Conservation (phyloP, 2,329 filamentous ascomycete species). For the Paecilomyces dactylethromorphus region DNA sequence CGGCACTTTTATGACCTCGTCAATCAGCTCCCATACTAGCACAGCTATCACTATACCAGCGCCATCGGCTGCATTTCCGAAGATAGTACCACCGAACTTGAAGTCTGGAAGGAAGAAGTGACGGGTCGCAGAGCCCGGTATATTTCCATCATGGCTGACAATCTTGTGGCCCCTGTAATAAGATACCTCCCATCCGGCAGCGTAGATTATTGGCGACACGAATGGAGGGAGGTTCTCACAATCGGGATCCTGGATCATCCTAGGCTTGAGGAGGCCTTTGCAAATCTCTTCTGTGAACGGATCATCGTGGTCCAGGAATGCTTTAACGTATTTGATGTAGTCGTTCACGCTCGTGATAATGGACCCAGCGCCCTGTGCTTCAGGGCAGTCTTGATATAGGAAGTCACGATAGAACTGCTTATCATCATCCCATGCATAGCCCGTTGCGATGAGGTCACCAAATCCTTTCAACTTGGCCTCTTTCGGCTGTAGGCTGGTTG, state of each 20-base stretch:
- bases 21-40: conserved; percentile 17
- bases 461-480: conserved; percentile 16
- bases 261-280: conserved; percentile 14
- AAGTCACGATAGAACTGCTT: conserved; percentile 17
- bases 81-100: conserved; percentile 21
- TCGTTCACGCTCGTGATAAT: conserved; percentile 30
- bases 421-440: conserved; percentile 35
- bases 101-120: conserved; percentile 12
- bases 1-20: conserved; percentile 13
- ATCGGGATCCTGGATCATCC: conserved; percentile 13
- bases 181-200: conserved; percentile 18
- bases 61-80: conserved; percentile 19
- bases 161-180: conserved; percentile 23
- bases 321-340: conserved; percentile 22
- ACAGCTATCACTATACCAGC: no score
- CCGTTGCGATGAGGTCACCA: conserved; percentile 31
- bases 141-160: conserved; percentile 20
- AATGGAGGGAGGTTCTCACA: conserved; percentile 9
- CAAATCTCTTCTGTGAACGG: conserved; percentile 18
- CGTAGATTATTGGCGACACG: conserved; percentile 17
- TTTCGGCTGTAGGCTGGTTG: conserved; percentile 23
- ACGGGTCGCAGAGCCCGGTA: conserved; percentile 18
- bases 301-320: conserved; percentile 19
- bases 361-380: conserved; percentile 38
- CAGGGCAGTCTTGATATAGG: conserved; percentile 18